phyloP scores from a whole-genome alignment of 2,329 filamentous ascomycete genomes.

The Emmonsia crescens region DNA sequence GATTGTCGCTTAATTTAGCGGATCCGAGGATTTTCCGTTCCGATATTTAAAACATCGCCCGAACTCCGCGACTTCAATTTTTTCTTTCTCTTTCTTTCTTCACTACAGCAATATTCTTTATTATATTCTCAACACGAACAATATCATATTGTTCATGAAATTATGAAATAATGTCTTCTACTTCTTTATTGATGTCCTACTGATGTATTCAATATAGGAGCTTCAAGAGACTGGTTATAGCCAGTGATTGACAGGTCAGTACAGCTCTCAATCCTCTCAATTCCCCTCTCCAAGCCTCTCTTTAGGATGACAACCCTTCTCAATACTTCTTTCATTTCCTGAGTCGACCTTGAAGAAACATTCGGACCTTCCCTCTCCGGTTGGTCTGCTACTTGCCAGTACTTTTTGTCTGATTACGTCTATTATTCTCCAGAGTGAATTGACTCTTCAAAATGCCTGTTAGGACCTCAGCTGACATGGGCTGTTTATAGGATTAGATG shows the following conservation, averaged over 20 bases:
- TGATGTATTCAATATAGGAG: not conserved
- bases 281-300: conserved; percentile 4
- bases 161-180: not conserved
- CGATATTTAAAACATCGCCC: not conserved
- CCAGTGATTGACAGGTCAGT: not conserved
- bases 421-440: not conserved
- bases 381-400: conserved; percentile 63
- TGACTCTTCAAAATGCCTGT: not conserved
- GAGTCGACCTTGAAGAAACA: conserved; percentile 59
- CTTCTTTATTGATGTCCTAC: not conserved
- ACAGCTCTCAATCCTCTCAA: not conserved
- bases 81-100: conserved; percentile 12
- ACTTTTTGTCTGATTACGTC: conserved; percentile 50
- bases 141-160: not conserved
- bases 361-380: conserved; percentile 51
- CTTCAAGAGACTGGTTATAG: not conserved
- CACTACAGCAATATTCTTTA: not conserved
- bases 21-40: conserved; percentile 1
- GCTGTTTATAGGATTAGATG: not conserved
- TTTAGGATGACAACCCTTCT: conserved; percentile 48
- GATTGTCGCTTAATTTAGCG: conserved; percentile 10
- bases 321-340: conserved; percentile 53
- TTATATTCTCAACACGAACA: not conserved
- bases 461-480: not conserved
- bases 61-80: conserved; percentile 7